Evolutionary conservation across 2,329 filamentous ascomycete genomes (phyloP), one percentile per base, ranked within the genome.

Genomic region (Hirsutella rhossiliensis): DNA sequence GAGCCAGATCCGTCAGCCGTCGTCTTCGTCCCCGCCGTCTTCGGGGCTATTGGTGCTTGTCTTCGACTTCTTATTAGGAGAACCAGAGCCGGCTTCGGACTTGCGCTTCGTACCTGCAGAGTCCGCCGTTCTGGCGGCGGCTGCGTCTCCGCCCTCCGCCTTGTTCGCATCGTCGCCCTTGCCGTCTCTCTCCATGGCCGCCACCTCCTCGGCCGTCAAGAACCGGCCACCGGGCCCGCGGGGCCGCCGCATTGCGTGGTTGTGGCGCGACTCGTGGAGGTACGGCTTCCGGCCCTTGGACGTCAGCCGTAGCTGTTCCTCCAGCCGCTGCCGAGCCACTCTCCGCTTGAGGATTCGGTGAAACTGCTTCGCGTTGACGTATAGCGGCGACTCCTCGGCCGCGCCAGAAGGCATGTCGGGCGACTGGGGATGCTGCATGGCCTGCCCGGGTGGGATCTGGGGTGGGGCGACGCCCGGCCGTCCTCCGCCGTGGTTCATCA

Each of bases 291-390:
- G 80, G 23, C 90, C 90, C 66, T 98, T 98, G 11, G 84, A 94
- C 0, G 92, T 97, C 46, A 97, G 69, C 37, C 92, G 80, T 38
- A 98, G 67, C 44, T 89, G 86, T 62, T 98, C 92, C 62, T 98
- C 92, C 15, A 98, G 72, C 61, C 87, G 87, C 63, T 97, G 92
- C 30, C 92, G 78, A 7, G 92, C 92, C 50, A 97, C 87, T 47
- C 92, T 79, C 46, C 92, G 78, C 71, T 98, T 97, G 44, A 98
- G 67, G 41, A 98, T 98, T 23, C 92, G 84, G 61, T 98, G 92
- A 54, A 98, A 98, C 58, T 98, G 92, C 63, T 98, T 98, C 5
- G 92, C 92, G 56, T 98, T 98, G 57, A 98, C 92, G 55, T 98
- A 98, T 1, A 98, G 71, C 0, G 92, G 92, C 0, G 90, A 90